Evolutionary conservation across 1,139 yeast species (phyloP).

Genomic region (Candida pseudoviswanathii): DNA sequence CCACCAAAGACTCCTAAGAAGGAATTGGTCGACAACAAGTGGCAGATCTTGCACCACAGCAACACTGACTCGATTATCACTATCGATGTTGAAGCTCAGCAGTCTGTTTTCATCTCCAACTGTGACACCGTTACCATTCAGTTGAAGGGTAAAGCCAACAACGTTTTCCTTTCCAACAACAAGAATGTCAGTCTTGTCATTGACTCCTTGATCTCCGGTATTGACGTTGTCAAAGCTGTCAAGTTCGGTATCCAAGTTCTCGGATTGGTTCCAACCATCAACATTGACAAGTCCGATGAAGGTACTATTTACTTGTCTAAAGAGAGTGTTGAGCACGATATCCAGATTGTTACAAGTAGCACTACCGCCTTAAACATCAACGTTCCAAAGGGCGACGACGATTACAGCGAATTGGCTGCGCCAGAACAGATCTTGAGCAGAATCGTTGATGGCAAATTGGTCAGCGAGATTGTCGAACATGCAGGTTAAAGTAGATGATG

Average conservation of each 20-base stretch:
- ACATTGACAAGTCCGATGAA: constrained; percentile 86
- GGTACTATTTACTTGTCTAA: constrained; percentile 79
- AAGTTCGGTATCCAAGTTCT: constrained; percentile 85
- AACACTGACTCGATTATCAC: constrained; percentile 55
- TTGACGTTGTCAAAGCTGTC: constrained; percentile 81
- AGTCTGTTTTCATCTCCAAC: constrained; percentile 85
- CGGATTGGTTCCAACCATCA: constrained; percentile 78
- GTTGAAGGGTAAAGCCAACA: constrained; percentile 89
- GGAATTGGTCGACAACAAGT: constrained; percentile 78
- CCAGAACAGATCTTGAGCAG: constrained; percentile 87
- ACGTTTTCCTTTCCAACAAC: constrained; percentile 78
- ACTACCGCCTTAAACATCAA: constrained; percentile 84
- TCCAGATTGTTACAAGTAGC: constrained; percentile 72
- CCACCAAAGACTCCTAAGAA: constrained; percentile 58
- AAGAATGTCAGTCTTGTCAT: constrained; percentile 72
- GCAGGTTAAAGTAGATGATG: constrained; percentile 32
- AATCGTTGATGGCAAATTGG: constrained; percentile 41
- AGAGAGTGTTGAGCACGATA: constrained; percentile 66
- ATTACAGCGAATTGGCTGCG: constrained; percentile 71
- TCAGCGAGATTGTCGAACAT: constrained; percentile 49
- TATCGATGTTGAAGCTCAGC: constrained; percentile 81
- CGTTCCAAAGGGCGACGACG: constrained; percentile 61
- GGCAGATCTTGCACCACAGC: constrained; percentile 85
- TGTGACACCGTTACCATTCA: constrained; percentile 75
- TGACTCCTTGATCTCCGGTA: constrained; percentile 83